Percentiles rank a stretch among this genome's conserved stretches.
Evolutionary conservation across 2,329 filamentous ascomycete genomes (phyloP).

Genomic region (Ascochyta lentis): DNA sequence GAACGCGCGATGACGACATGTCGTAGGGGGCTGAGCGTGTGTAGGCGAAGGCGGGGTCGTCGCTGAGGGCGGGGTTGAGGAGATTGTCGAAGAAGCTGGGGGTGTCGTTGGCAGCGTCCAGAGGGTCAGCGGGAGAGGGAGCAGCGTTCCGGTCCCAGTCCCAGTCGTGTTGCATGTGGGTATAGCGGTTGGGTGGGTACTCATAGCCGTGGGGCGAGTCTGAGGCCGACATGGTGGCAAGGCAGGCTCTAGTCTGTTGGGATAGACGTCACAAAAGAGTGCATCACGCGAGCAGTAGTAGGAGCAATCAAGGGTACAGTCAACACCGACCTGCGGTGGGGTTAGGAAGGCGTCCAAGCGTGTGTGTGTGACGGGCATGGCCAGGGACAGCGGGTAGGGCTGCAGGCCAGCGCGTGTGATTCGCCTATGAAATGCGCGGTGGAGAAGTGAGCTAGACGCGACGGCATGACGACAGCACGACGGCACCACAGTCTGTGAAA

Average conservation of each 20-base stretch:
- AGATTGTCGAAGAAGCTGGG: constrained; percentile 14
- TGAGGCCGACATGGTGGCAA: constrained; percentile 18
- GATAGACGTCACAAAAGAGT: background rate
- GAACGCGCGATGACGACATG: constrained; percentile 23
- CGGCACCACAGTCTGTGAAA: no score
- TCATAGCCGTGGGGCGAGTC: constrained; percentile 2
- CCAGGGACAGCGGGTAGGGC: constrained; percentile 15
- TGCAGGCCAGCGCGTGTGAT: constrained; percentile 5
- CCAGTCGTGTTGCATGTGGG: background rate
- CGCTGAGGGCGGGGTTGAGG: constrained; percentile 10
- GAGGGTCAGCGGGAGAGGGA: background rate
- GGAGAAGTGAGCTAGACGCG: constrained; percentile 10
- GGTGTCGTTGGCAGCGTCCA: background rate
- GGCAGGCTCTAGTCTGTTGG: background rate
- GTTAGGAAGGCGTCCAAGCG: constrained; percentile 14
- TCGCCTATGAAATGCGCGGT: background rate
- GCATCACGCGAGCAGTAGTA: background rate
- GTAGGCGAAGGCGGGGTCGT: constrained; percentile 12
- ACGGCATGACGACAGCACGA: constrained; percentile 14
- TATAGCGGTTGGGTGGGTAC: background rate
- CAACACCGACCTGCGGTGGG: constrained; percentile 1
- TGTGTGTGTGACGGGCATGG: constrained; percentile 1
- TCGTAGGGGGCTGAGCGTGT: constrained; percentile 20
- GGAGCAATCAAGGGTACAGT: background rate
- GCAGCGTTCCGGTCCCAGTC: background rate